phyloP scores from a whole-genome alignment of 129 eudicot genomes.

The Ambrosia trifida region DNA sequence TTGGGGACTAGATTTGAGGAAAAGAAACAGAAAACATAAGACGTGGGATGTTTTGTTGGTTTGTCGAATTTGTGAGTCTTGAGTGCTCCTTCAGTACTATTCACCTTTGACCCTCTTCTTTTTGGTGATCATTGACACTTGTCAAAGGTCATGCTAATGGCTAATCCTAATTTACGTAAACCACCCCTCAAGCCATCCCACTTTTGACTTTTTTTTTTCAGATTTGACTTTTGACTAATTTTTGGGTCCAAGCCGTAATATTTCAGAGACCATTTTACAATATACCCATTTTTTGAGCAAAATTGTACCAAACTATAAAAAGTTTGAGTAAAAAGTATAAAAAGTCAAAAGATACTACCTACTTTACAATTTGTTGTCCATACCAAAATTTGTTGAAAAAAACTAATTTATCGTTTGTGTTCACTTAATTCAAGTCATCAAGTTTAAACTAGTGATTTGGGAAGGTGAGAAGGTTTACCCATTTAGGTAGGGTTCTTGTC shows the following conservation, averaged over 20 bases:
- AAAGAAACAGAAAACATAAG: slow-evolving; percentile 36
- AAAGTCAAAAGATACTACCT: neutral
- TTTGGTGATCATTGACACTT: slow-evolving; percentile 7
- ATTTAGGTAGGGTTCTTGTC: too few relatives aligned
- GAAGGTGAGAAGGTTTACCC: too few relatives aligned
- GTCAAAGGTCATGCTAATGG: neutral
- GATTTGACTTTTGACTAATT: neutral
- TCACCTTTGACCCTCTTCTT: slow-evolving; percentile 3
- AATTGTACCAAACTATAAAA: too few relatives aligned
- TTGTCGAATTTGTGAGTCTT: slow-evolving; percentile 31
- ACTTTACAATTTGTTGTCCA: neutral
- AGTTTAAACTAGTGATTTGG: too few relatives aligned
- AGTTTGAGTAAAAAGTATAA: neutral
- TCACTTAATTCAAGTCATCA: too few relatives aligned
- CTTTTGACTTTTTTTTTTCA: neutral
- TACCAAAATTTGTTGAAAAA: too few relatives aligned
- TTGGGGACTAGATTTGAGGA: slow-evolving; percentile 18
- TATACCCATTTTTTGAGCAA: neutral
- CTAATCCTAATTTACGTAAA: slow-evolving; percentile 8
- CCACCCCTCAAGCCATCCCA: neutral
- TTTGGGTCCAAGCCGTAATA: neutral
- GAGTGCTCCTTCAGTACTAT: slow-evolving; percentile 31
- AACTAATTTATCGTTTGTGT: too few relatives aligned
- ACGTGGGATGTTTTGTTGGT: slow-evolving; percentile 42
- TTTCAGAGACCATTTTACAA: neutral